Percentiles rank a stretch among this genome's conserved stretches.
Conservation (phyloP, 768 basidiomycete species). For the Tulasnella sp. region DNA sequence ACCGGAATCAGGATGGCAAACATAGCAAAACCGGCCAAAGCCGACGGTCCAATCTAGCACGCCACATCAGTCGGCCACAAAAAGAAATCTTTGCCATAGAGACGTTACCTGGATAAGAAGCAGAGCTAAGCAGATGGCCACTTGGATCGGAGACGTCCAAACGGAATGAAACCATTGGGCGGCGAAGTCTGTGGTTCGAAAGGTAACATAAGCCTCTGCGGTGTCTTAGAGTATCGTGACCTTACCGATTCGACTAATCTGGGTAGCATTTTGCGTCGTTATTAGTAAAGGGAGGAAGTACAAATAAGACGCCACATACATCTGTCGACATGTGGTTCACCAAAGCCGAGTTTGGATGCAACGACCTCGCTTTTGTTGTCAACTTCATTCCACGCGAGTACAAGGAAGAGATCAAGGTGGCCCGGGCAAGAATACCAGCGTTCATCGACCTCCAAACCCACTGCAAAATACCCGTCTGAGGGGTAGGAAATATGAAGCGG, state of each 20-base stretch:
- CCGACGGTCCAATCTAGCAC: slow-evolving; percentile 52
- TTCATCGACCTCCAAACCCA: slow-evolving; percentile 63
- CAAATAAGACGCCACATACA: slow-evolving; percentile 31
- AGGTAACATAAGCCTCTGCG: neutral
- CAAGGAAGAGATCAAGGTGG: slow-evolving; percentile 53
- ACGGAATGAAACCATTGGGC: slow-evolving; percentile 51
- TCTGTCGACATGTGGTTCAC: slow-evolving; percentile 56
- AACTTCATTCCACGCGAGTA: slow-evolving; percentile 58
- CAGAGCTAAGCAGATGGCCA: slow-evolving; percentile 62
- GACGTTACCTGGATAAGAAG: slow-evolving; percentile 32
- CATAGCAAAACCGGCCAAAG: slow-evolving; percentile 44
- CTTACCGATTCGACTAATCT: slow-evolving; percentile 13
- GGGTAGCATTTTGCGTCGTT: neutral
- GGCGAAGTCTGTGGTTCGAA: slow-evolving; percentile 30
- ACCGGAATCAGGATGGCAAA: slow-evolving; percentile 61
- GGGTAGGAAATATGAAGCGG: neutral
- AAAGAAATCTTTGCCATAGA: neutral
- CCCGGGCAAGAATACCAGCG: slow-evolving; percentile 51
- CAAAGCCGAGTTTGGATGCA: slow-evolving; percentile 46
- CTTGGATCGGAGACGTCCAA: slow-evolving; percentile 43
- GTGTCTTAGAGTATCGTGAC: neutral
- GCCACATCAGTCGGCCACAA: slow-evolving; percentile 21
- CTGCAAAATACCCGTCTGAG: slow-evolving; percentile 37
- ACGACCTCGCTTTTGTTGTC: slow-evolving; percentile 51
- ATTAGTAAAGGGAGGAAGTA: neutral